Percentiles rank a stretch among this genome's conserved stretches.
Evolutionary conservation across 306 rosid genomes (phyloP).

Genomic region (Gynostemma pentaphyllum): DNA sequence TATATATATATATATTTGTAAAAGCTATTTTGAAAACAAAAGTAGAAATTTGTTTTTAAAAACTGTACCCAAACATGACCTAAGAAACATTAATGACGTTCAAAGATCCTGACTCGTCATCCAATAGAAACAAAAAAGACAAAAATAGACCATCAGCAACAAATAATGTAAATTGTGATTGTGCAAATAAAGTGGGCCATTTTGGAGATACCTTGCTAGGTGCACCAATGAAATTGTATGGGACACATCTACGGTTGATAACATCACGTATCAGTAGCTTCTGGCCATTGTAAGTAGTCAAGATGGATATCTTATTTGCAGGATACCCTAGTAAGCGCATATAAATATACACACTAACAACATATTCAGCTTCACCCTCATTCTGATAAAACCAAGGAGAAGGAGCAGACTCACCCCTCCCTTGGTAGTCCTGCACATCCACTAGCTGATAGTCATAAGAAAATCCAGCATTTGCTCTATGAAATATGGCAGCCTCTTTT

Average conservation of each 20-base stretch:
- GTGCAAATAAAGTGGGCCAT: neutral
- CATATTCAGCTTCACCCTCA: slow-evolving; percentile 91
- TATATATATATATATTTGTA: too few relatives aligned
- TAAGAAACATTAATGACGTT: neutral
- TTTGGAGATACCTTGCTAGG: slow-evolving; percentile 67
- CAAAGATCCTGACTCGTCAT: neutral
- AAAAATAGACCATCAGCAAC: neutral
- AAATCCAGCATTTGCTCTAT: slow-evolving; percentile 86
- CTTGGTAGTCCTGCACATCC: slow-evolving; percentile 89
- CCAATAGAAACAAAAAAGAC: neutral
- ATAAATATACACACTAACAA: slow-evolving; percentile 90
- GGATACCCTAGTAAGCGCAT: slow-evolving; percentile 93
- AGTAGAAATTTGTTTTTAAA: too few relatives aligned
- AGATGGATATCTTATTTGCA: slow-evolving; percentile 89
- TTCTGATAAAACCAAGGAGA: slow-evolving; percentile 99
- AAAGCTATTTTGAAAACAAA: too few relatives aligned
- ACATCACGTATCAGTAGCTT: slow-evolving; percentile 96
- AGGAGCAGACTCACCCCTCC: slow-evolving; percentile 86
- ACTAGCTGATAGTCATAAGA: slow-evolving; percentile 89
- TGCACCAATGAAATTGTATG: slow-evolving; percentile 85
- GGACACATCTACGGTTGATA: slow-evolving; percentile 74
- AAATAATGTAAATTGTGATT: slow-evolving; percentile 6
- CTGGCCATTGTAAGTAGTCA: slow-evolving; percentile 99
- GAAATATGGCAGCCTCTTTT: slow-evolving; percentile 47
- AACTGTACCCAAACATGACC: too few relatives aligned